Conservation (phyloP, 2,329 filamentous ascomycete genomes). For the Ascochyta viciae-villosae region DNA sequence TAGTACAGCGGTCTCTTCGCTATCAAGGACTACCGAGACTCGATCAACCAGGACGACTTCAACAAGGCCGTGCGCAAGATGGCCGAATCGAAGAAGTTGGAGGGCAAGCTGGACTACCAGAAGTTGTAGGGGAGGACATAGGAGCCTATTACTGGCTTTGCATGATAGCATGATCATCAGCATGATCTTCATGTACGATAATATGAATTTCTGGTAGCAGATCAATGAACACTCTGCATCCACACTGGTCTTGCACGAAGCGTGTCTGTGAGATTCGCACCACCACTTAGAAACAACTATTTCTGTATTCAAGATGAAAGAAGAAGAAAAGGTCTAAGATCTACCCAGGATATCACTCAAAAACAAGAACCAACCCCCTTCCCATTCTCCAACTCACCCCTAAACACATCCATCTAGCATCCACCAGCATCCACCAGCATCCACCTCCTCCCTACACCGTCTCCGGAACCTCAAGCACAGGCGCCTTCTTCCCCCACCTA, state of each 20-base stretch:
- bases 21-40: conserved; percentile 97
- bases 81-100: conserved; percentile 95
- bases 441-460: conserved; percentile 18
- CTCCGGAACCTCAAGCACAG: conserved; percentile 25
- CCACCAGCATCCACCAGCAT: neutral
- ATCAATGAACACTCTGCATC: conserved; percentile 15
- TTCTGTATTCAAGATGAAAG: neutral
- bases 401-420: neutral
- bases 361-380: neutral
- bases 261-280: too few species aligned
- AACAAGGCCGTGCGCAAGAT: conserved; percentile 99
- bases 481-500: conserved; percentile 29
- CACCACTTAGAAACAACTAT: too few species aligned
- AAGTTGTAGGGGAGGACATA: conserved; percentile 69
- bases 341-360: conserved; percentile 15
- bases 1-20: conserved; percentile 81
- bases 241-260: neutral
- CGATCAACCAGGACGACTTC: conserved; percentile 98
- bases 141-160: conserved; percentile 23
- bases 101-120: conserved; percentile 97
- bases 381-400: neutral
- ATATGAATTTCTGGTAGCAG: conserved; percentile 22
- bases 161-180: conserved; percentile 26
- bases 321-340: neutral
- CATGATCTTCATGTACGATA: conserved; percentile 37